A percentile compares a stretch with the other conserved stretches of the same genome.
These are phyloP conservation scores for Thalassiosira pacifica DNA, from an alignment of 352 stramenopile species.

Conservation along the genomic window DNA sequence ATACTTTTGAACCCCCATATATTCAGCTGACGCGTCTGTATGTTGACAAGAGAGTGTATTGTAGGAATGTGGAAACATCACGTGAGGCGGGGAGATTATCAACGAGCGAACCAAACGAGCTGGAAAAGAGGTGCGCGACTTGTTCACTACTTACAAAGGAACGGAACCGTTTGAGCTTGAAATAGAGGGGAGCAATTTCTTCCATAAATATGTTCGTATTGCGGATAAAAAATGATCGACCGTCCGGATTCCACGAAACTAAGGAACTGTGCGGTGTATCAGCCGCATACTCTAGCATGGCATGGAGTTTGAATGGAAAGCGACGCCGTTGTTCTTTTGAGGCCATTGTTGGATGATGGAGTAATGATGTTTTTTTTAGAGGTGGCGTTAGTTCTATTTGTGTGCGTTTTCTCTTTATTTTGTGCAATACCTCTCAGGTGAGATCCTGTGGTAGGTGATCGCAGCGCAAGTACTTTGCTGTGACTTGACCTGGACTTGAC, in stretches of 20 bases:
- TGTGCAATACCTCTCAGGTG: no score
- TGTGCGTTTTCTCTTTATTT: no score
- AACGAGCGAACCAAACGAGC: not conserved
- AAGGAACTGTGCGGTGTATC: conserved; percentile 15
- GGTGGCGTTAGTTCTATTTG: no score
- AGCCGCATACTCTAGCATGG: conserved; percentile 47
- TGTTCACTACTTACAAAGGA: conserved; percentile 75
- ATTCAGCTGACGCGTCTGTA: conserved; percentile 40
- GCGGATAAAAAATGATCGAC: conserved; percentile 64
- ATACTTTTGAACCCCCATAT: conserved; percentile 27
- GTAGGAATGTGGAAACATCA: not conserved
- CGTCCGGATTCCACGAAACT: conserved; percentile 62
- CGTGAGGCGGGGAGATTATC: not conserved
- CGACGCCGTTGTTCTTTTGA: conserved; percentile 5
- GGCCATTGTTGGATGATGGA: no score
- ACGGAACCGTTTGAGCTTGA: conserved; percentile 74
- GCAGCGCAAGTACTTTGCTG: no score
- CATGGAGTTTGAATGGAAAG: conserved; percentile 58
- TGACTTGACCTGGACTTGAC: no score
- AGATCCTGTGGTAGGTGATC: no score
- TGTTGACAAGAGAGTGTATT: no score
- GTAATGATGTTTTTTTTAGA: no score
- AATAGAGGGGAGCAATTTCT: conserved; percentile 70
- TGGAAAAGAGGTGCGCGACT: no score
- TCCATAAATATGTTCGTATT: conserved; percentile 65